Evolutionary conservation across 169 alveolate species (phyloP).

Genomic region (Plasmodium fragile): DNA sequence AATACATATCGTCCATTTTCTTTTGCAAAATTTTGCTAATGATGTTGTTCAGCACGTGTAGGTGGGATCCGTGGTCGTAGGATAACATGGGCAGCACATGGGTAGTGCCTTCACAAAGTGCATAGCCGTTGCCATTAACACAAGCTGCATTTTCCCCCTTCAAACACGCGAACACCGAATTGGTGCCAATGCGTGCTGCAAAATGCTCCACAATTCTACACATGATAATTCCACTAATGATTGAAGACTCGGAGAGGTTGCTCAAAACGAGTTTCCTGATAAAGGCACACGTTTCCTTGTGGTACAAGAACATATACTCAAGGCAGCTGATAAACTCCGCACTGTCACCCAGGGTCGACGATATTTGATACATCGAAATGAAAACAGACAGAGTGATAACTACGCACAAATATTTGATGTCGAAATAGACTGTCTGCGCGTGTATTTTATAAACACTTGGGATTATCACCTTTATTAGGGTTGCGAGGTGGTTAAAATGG

Average conservation of each 20-base stretch:
- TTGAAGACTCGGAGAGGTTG: slow-evolving; percentile 60
- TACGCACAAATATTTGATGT: slow-evolving; percentile 67
- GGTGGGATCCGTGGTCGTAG: background rate
- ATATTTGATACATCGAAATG: slow-evolving; percentile 60
- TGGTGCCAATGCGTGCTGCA: background rate
- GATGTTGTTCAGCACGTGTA: slow-evolving; percentile 35
- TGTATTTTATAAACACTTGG: slow-evolving; percentile 50
- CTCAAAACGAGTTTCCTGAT: slow-evolving; percentile 18
- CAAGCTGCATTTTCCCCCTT: background rate
- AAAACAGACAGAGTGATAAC: slow-evolving; percentile 45
- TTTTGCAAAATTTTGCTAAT: slow-evolving; percentile 29
- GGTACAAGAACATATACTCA: slow-evolving; percentile 23
- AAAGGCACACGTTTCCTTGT: slow-evolving; percentile 43
- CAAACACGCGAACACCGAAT: background rate
- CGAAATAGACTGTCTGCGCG: slow-evolving; percentile 49
- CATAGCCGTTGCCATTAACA: background rate
- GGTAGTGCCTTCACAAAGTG: background rate
- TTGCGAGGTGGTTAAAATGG: slow-evolving; percentile 31
- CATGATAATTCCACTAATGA: slow-evolving; percentile 67
- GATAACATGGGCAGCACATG: background rate
- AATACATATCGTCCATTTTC: slow-evolving; percentile 14
- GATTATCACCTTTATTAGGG: slow-evolving; percentile 53
- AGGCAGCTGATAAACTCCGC: slow-evolving; percentile 28
- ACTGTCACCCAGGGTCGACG: background rate
- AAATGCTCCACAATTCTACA: slow-evolving; percentile 39